Conservation (phyloP, 805 yeast species). For the Suhomyces sp. region DNA sequence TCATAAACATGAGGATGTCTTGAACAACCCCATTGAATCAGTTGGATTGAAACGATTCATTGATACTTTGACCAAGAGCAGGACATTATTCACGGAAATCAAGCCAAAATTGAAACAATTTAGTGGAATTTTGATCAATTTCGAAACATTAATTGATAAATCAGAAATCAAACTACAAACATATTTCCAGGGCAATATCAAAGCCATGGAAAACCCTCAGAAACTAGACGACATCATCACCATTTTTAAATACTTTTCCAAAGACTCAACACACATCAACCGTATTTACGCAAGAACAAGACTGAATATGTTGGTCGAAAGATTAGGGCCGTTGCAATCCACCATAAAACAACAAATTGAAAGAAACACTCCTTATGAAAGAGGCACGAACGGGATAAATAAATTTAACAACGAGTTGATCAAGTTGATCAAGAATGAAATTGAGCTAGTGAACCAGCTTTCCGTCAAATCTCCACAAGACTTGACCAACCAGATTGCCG, state of each 20-base stretch:
- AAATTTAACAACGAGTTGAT: conserved; percentile 53
- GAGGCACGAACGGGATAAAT: conserved; percentile 59
- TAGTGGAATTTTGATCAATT: conserved; percentile 63
- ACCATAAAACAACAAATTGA: conserved; percentile 43
- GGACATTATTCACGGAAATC: conserved; percentile 47
- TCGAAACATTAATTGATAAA: conserved; percentile 53
- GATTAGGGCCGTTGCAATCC: conserved; percentile 47
- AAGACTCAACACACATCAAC: conserved; percentile 9
- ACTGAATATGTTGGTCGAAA: conserved; percentile 34
- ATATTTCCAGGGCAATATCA: conserved; percentile 42
- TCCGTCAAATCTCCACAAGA: conserved; percentile 8
- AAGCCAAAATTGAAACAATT: conserved; percentile 49
- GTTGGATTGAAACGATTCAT: conserved; percentile 40
- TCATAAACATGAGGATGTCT: conserved; percentile 38
- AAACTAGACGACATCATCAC: conserved; percentile 13
- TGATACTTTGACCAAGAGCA: conserved; percentile 37
- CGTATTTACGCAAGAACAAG: conserved; percentile 22
- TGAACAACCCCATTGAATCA: conserved; percentile 35
- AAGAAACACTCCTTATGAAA: conserved; percentile 51
- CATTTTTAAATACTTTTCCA: conserved; percentile 12
- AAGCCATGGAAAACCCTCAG: conserved; percentile 44
- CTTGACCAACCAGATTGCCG: conserved; percentile 11
- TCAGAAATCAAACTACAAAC: conserved; percentile 56
- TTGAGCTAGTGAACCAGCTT: conserved; percentile 42
- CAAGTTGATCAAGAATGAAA: conserved; percentile 50